phyloP scores from a whole-genome alignment of 225 moss, liverwort and hornwort species.

The Straminergon stramineum region DNA sequence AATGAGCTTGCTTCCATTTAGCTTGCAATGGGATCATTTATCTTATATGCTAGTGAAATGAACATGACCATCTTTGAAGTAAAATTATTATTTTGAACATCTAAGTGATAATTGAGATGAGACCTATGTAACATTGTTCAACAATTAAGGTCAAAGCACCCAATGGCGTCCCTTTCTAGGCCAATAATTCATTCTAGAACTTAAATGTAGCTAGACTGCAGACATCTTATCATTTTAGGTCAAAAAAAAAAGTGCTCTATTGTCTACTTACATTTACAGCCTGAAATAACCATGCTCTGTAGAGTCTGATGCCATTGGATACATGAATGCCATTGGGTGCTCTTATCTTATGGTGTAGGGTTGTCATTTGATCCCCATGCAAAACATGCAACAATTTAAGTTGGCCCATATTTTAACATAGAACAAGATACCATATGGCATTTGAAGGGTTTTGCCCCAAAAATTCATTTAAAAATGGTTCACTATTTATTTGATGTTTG shows the following conservation, averaged over 20 bases:
- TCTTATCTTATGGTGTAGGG: too few species aligned
- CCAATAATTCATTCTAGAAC: too few species aligned
- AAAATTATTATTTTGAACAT: neutral
- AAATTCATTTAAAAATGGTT: neutral
- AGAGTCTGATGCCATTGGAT: too few species aligned
- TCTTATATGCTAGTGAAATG: accelerated
- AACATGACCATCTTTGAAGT: neutral
- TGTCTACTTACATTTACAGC: too few species aligned
- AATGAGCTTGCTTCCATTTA: neutral
- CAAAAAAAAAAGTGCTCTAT: too few species aligned
- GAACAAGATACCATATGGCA: accelerated
- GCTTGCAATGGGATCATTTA: neutral
- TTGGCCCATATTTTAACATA: neutral
- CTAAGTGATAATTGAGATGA: neutral
- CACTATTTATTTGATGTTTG: neutral
- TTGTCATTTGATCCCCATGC: neutral
- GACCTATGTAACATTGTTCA: neutral
- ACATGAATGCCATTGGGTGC: too few species aligned
- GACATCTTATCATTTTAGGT: too few species aligned
- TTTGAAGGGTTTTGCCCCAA: neutral
- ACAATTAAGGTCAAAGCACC: too few species aligned
- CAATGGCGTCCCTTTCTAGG: too few species aligned
- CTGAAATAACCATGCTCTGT: too few species aligned
- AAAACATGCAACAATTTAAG: neutral
- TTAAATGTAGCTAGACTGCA: too few species aligned